These are phyloP conservation scores for Geopyxis carbonaria DNA, from an alignment of 495 filamentous ascomycete genomes.

Conservation along the genomic window DNA sequence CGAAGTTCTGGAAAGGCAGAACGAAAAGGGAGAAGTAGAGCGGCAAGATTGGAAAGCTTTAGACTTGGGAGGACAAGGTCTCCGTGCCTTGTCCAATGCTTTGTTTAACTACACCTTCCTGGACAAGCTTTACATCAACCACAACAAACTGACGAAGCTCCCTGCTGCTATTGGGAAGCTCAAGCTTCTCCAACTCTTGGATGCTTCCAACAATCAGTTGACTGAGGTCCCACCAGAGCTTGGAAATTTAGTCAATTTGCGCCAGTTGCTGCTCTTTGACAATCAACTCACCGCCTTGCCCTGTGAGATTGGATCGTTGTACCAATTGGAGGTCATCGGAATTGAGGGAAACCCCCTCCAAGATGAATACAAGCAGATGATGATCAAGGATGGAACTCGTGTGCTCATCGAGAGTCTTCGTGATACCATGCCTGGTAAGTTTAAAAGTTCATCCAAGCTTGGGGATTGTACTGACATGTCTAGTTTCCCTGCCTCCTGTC, in stretches of 20 bases:
- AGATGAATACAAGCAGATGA: constrained; percentile 49
- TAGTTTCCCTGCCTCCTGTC: constrained; percentile 52
- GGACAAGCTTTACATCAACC: constrained; percentile 74
- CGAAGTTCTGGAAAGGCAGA: constrained; percentile 44
- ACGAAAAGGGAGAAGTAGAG: constrained; percentile 41
- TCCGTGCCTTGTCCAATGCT: constrained; percentile 57
- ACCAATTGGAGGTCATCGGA: constrained; percentile 70
- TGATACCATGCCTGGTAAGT: constrained; percentile 66
- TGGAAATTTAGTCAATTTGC: constrained; percentile 83
- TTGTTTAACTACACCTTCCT: constrained; percentile 78
- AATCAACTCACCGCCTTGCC: constrained; percentile 72
- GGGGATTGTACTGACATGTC: constrained; percentile 14
- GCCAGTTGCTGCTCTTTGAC: constrained; percentile 65
- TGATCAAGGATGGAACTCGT: constrained; percentile 74
- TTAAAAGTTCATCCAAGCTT: constrained; percentile 3
- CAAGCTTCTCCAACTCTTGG: constrained; percentile 58
- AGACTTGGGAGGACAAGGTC: constrained; percentile 83
- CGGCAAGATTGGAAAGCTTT: constrained; percentile 78
- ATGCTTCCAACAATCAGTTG: constrained; percentile 76
- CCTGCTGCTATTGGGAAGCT: constrained; percentile 65
- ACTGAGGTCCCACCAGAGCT: constrained; percentile 74
- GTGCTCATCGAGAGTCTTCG: constrained; percentile 64
- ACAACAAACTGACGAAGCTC: constrained; percentile 66
- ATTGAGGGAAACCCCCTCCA: constrained; percentile 82
- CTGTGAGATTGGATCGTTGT: constrained; percentile 70